A percentile compares a stretch with the other conserved stretches of the same genome.
These are phyloP conservation scores for Medicago ruthenica DNA, from an alignment of 306 rosid genomes.

Conservation along the genomic window DNA sequence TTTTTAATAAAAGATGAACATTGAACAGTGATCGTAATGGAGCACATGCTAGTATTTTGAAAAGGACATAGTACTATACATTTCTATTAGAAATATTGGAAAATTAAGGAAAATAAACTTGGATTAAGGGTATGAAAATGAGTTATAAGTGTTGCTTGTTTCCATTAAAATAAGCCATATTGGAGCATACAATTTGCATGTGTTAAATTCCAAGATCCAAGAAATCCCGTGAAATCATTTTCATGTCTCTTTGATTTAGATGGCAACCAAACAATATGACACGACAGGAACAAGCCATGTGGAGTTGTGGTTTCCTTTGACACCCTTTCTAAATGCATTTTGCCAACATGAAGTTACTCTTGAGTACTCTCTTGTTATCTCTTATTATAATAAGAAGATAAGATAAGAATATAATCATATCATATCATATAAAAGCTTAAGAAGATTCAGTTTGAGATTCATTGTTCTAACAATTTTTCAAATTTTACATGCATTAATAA, in stretches of 20 bases:
- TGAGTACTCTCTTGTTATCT: too few species aligned
- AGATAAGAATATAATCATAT: too few species aligned
- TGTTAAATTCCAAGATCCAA: constrained; percentile 15
- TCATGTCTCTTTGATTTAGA: neutral
- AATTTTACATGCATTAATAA: too few species aligned
- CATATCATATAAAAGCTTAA: too few species aligned
- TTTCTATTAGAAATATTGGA: neutral
- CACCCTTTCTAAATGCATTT: neutral
- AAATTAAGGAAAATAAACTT: neutral
- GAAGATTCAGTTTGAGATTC: too few species aligned
- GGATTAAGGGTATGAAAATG: neutral
- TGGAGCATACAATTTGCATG: neutral
- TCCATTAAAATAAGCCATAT: neutral
- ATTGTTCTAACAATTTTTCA: too few species aligned
- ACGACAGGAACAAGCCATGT: neutral
- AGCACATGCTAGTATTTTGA: constrained; percentile 12
- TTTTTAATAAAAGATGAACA: constrained; percentile 14
- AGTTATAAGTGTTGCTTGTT: neutral
- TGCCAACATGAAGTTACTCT: too few species aligned
- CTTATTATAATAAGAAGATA: too few species aligned
- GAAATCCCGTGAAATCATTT: neutral
- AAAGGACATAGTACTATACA: neutral
- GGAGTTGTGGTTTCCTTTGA: neutral
- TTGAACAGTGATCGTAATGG: neutral
- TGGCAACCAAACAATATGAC: neutral